Conservation (phyloP, 2,329 filamentous ascomycete genomes). For the Stachybotrys echinatus region DNA sequence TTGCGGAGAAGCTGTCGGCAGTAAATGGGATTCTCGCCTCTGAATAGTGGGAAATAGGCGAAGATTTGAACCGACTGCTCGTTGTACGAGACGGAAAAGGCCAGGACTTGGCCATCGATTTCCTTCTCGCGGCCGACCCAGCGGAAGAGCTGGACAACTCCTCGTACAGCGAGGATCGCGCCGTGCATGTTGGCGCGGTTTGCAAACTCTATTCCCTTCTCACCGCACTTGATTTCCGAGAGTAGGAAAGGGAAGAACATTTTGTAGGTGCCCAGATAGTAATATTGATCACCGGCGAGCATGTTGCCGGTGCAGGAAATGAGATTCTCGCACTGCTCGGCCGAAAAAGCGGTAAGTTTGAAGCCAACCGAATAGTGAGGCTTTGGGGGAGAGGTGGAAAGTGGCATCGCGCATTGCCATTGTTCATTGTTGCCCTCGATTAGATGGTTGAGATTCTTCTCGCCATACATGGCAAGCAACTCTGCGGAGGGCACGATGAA, state of each 20-base stretch:
- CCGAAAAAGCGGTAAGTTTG: neutral
- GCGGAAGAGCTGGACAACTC: neutral
- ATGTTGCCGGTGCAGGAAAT: neutral
- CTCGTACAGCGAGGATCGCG: neutral
- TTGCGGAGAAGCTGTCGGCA: too few relatives aligned
- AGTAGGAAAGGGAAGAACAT: neutral
- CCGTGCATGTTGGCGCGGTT: neutral
- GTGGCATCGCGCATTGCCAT: neutral
- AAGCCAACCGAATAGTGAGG: neutral
- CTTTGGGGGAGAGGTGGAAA: neutral
- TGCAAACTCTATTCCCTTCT: neutral
- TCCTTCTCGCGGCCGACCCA: neutral
- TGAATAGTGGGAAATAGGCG: too few relatives aligned
- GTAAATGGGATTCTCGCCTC: too few relatives aligned
- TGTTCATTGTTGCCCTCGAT: neutral
- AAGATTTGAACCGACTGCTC: constrained; percentile 24
- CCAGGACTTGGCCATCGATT: neutral
- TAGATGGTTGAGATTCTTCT: neutral
- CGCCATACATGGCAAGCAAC: neutral
- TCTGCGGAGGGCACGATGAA: neutral
- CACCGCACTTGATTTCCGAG: neutral
- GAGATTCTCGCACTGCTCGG: neutral
- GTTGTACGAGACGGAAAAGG: neutral
- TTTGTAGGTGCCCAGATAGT: neutral
- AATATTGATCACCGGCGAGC: neutral